A percentile compares a stretch with the other conserved stretches of the same genome.
phyloP scores from a whole-genome alignment of 768 basidiomycete genomes.

The Lentinula edodes region DNA sequence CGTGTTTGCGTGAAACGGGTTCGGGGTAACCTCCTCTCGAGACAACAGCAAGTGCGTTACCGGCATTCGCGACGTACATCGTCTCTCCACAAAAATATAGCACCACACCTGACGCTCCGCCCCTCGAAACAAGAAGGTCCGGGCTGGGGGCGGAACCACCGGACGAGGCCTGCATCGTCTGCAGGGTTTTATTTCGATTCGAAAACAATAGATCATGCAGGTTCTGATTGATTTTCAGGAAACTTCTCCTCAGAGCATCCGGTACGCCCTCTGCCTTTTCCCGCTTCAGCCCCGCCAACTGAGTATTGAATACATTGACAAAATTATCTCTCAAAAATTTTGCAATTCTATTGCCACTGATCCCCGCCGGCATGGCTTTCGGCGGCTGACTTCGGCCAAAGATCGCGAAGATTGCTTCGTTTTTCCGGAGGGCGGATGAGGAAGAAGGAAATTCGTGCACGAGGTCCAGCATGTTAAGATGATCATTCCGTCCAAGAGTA shows the following conservation, averaged over 20 bases:
- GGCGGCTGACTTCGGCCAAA: slow-evolving; percentile 72
- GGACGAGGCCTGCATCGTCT: slow-evolving; percentile 33
- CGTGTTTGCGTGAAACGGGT: slow-evolving; percentile 74
- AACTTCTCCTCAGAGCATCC: slow-evolving; percentile 83
- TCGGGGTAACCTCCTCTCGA: slow-evolving; percentile 72
- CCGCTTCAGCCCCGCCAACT: slow-evolving; percentile 46
- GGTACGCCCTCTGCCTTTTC: slow-evolving; percentile 48
- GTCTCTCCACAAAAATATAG: slow-evolving; percentile 77
- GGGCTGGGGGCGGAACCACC: slow-evolving; percentile 21
- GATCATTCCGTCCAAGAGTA: slow-evolving; percentile 73
- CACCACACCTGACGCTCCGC: slow-evolving; percentile 82
- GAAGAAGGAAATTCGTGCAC: slow-evolving; percentile 72
- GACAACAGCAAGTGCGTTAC: slow-evolving; percentile 83
- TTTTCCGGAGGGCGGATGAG: slow-evolving; percentile 36
- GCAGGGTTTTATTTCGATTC: slow-evolving; percentile 50
- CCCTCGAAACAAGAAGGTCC: slow-evolving; percentile 41
- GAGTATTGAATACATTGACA: slow-evolving; percentile 49
- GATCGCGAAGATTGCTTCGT: slow-evolving; percentile 93
- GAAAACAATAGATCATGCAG: slow-evolving; percentile 64
- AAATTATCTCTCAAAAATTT: slow-evolving; percentile 86
- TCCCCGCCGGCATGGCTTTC: slow-evolving; percentile 32
- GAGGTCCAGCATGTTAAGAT: slow-evolving; percentile 86
- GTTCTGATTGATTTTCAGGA: slow-evolving; percentile 80
- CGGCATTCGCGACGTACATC: slow-evolving; percentile 87
- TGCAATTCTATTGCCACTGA: slow-evolving; percentile 62